Evolutionary conservation across 2,329 filamentous ascomycete genomes (phyloP).

Genomic region (Aspergillus spinulosporus): DNA sequence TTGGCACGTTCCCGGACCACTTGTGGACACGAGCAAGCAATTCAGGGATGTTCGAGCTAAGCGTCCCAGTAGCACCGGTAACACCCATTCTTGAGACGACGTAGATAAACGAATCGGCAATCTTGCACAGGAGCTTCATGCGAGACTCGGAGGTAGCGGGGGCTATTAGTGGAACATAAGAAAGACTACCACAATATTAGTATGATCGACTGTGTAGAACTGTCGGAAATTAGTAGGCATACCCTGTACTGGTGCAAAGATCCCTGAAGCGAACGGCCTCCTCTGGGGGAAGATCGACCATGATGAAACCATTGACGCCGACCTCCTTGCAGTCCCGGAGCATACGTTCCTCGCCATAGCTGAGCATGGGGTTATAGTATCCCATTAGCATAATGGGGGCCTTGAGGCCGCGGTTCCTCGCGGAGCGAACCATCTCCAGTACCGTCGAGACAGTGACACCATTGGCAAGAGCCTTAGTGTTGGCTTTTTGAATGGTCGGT

Average conservation of each 20-base stretch:
- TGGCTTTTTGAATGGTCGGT: conserved; percentile 92
- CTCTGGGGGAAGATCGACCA: conserved; percentile 95
- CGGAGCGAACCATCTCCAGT: conserved; percentile 79
- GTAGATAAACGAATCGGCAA: conserved; percentile 98
- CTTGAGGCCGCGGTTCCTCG: conserved; percentile 72
- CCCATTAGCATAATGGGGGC: conserved; percentile 93
- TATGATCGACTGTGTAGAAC: neutral
- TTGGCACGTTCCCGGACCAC: conserved; percentile 86
- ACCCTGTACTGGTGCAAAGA: conserved; percentile 37
- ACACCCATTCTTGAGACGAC: conserved; percentile 97
- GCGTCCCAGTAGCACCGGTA: conserved; percentile 79
- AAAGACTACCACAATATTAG: conserved; percentile 58
- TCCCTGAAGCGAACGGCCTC: conserved; percentile 74
- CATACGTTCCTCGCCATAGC: conserved; percentile 89
- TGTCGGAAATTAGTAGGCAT: conserved; percentile 16
- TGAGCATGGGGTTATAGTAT: conserved; percentile 95
- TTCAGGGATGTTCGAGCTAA: conserved; percentile 79
- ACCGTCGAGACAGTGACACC: conserved; percentile 79
- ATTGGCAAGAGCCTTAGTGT: conserved; percentile 85
- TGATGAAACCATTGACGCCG: conserved; percentile 92
- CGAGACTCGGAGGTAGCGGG: conserved; percentile 87
- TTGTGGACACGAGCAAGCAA: conserved; percentile 83
- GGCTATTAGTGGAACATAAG: conserved; percentile 95
- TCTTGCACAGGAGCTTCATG: conserved; percentile 93
- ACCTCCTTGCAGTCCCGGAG: conserved; percentile 79